Evolutionary conservation across 371 early-diverging fungal genomes (phyloP).

Genomic region (Entomophthora muscae): DNA sequence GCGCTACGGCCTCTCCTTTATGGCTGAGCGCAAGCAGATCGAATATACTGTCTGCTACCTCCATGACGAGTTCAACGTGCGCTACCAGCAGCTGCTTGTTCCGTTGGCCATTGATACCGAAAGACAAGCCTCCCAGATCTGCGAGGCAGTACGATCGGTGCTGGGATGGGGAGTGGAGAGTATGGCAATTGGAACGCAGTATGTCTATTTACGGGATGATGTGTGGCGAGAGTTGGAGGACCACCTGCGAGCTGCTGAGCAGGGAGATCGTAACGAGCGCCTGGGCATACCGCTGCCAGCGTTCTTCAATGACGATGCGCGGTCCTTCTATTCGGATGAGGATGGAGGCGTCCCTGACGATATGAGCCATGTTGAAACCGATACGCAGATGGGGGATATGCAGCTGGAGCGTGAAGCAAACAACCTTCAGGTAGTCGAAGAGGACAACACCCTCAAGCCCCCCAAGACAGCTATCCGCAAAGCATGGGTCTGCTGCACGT

Average conservation of each 20-base stretch:
- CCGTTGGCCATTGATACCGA: constrained; percentile 21
- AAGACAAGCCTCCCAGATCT: constrained; percentile 11
- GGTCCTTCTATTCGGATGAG: constrained; percentile 9
- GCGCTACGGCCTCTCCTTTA: constrained; percentile 36
- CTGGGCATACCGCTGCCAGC: constrained; percentile 1
- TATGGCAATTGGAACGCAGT: constrained; percentile 40
- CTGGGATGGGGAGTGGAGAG: constrained; percentile 46
- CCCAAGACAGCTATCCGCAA: constrained; percentile 22
- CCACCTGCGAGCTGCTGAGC: constrained; percentile 15
- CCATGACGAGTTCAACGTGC: constrained; percentile 45
- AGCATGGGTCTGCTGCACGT: constrained; percentile 62
- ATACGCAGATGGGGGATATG: constrained; percentile 13
- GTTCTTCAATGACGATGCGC: not conserved
- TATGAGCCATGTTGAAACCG: constrained; percentile 8
- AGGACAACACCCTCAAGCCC: constrained; percentile 14
- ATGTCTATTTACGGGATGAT: constrained; percentile 49
- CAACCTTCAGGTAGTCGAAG: constrained; percentile 20
- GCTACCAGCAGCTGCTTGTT: constrained; percentile 34
- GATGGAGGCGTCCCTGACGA: constrained; percentile 12
- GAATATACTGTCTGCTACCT: constrained; percentile 48
- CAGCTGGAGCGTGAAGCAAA: constrained; percentile 16
- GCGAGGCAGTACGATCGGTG: constrained; percentile 28
- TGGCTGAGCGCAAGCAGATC: constrained; percentile 29
- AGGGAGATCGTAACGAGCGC: not conserved
- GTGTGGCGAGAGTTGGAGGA: constrained; percentile 34